phyloP scores from a whole-genome alignment of 2,329 filamentous ascomycete species.

The Colletotrichum sp. region DNA sequence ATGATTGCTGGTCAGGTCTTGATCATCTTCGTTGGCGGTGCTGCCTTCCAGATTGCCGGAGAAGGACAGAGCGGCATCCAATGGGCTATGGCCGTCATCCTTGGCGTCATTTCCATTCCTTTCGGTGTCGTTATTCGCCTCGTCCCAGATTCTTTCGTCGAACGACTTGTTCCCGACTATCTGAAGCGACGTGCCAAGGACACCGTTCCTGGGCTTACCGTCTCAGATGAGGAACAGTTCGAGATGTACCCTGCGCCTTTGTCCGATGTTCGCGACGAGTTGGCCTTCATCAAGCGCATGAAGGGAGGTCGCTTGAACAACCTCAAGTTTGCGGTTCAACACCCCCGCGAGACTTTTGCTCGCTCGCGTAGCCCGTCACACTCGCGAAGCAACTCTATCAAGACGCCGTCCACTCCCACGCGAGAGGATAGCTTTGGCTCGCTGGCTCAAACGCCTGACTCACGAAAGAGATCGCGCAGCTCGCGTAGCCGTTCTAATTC shows the following conservation, averaged over 20 bases:
- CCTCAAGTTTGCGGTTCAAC: conserved; percentile 77
- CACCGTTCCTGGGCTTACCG: conserved; percentile 58
- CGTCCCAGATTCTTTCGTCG: conserved; percentile 75
- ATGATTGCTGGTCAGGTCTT: conserved; percentile 91
- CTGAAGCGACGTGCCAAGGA: conserved; percentile 52
- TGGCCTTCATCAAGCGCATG: conserved; percentile 79
- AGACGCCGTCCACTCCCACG: conserved; percentile 67
- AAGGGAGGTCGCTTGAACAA: conserved; percentile 84
- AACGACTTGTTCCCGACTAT: conserved; percentile 56
- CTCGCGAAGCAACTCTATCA: conserved; percentile 68
- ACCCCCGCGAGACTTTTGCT: conserved; percentile 74
- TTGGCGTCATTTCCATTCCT: conserved; percentile 85
- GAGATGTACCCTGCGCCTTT: conserved; percentile 74
- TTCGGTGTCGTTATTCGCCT: conserved; percentile 82
- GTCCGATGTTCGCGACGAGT: conserved; percentile 78
- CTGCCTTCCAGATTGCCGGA: conserved; percentile 75
- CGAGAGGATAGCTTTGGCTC: conserved; percentile 58
- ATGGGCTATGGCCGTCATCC: conserved; percentile 87
- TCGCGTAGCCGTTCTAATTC: conserved; percentile 72
- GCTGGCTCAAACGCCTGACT: conserved; percentile 60
- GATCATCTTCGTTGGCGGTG: conserved; percentile 86
- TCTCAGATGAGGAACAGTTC: conserved; percentile 72
- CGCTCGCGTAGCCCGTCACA: conserved; percentile 68
- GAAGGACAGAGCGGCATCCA: conserved; percentile 71
- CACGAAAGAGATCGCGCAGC: conserved; percentile 70